Evolutionary conservation across 352 stramenopile species (phyloP).

Genomic region (Globisporangium acanthophoron): DNA sequence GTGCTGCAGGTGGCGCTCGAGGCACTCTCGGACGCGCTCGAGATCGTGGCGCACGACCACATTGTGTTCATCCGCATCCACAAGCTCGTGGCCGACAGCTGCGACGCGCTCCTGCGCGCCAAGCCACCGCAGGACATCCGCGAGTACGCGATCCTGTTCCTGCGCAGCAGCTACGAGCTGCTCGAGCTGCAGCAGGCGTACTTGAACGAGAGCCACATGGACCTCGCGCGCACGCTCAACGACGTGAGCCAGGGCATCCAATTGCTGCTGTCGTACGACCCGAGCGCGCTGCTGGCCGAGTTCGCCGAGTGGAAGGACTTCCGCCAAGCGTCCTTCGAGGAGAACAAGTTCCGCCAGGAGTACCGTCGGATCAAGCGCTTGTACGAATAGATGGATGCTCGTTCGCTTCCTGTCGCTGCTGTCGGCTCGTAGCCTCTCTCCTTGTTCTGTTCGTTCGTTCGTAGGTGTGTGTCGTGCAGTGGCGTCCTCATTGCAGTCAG

Average conservation of each 20-base stretch:
- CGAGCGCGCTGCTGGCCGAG: slow-evolving; percentile 79
- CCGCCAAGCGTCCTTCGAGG: slow-evolving; percentile 82
- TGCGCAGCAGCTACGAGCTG: slow-evolving; percentile 83
- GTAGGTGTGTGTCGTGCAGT: not conserved
- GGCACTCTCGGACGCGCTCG: slow-evolving; percentile 72
- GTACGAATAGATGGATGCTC: slow-evolving; percentile 69
- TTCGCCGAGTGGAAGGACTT: slow-evolving; percentile 86
- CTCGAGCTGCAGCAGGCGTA: slow-evolving; percentile 83
- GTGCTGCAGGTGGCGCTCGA: slow-evolving; percentile 72
- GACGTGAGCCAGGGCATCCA: slow-evolving; percentile 91
- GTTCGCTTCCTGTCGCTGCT: not conserved
- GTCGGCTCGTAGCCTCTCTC: not conserved
- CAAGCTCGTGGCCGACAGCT: slow-evolving; percentile 88
- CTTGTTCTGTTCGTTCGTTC: not conserved
- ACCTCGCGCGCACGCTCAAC: slow-evolving; percentile 88
- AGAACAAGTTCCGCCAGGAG: slow-evolving; percentile 86
- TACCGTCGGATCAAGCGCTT: slow-evolving; percentile 89
- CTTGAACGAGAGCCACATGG: slow-evolving; percentile 87
- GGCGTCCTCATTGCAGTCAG: not conserved
- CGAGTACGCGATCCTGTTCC: slow-evolving; percentile 84
- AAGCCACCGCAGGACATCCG: slow-evolving; percentile 57
- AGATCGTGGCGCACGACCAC: slow-evolving; percentile 82
- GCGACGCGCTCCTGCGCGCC: slow-evolving; percentile 73
- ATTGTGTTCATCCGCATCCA: slow-evolving; percentile 88
- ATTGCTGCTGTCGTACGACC: slow-evolving; percentile 83